phyloP scores from a whole-genome alignment of 1,139 yeast genomes.

The Candida smagusa region DNA sequence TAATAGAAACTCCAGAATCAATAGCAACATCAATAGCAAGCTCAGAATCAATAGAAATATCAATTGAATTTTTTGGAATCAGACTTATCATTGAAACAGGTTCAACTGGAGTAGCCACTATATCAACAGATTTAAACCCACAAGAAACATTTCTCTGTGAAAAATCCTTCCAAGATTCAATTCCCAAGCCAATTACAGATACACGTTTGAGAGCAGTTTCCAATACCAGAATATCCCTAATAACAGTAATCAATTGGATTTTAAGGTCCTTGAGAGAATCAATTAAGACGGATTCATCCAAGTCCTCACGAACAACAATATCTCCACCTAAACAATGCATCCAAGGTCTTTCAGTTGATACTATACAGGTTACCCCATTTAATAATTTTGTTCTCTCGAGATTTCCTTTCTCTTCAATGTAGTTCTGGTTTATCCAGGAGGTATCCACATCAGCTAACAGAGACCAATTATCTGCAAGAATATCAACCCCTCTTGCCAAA shows the following conservation, averaged over 20 bases:
- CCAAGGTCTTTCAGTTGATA: slow-evolving; percentile 8
- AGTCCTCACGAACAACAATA: slow-evolving; percentile 1
- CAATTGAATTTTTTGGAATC: no score
- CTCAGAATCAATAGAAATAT: no score
- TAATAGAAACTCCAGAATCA: no score
- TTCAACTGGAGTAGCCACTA: no score
- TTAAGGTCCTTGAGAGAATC: background rate
- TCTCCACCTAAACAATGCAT: slow-evolving; percentile 16
- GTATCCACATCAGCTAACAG: slow-evolving; percentile 7
- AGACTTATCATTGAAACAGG: no score
- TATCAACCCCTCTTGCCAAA: slow-evolving; percentile 20
- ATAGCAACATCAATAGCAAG: no score
- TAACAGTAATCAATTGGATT: background rate
- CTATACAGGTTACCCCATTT: slow-evolving; percentile 5
- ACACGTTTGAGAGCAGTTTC: slow-evolving; percentile 2
- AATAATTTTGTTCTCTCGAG: slow-evolving; percentile 1
- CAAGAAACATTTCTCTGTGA: background rate
- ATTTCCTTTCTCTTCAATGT: background rate
- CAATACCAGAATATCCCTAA: background rate
- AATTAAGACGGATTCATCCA: background rate
- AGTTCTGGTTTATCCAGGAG: slow-evolving; percentile 1
- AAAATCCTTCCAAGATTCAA: slow-evolving; percentile 2
- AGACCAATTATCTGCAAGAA: slow-evolving; percentile 25
- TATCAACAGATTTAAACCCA: no score
- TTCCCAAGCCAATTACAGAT: slow-evolving; percentile 1